phyloP scores from a whole-genome alignment of 768 basidiomycete genomes.

The Mycena metata region DNA sequence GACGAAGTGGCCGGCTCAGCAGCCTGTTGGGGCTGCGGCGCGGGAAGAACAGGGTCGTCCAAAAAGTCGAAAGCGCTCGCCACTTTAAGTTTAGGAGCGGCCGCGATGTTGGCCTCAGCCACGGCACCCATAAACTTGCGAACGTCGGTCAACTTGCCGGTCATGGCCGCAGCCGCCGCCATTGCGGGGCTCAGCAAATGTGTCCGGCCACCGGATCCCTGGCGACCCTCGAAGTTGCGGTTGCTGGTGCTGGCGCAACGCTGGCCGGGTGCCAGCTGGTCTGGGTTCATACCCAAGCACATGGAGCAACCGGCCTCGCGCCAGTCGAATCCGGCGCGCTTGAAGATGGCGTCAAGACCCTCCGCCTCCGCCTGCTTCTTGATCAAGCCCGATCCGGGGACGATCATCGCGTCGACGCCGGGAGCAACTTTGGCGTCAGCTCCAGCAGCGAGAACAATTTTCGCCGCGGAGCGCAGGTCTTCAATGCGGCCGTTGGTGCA shows the following conservation, averaged over 20 bases:
- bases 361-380: constrained; percentile 94
- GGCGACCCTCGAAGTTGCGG: constrained; percentile 93
- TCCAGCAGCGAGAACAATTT: constrained; percentile 81
- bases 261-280: constrained; percentile 85
- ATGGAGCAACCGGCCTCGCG: constrained; percentile 96
- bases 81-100: constrained; percentile 74
- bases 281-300: constrained; percentile 97
- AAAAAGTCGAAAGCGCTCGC: constrained; percentile 82
- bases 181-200: constrained; percentile 92
- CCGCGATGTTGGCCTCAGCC: constrained; percentile 58
- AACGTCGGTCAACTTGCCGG: constrained; percentile 88
- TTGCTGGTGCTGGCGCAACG: constrained; percentile 95
- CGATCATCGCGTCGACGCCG: constrained; percentile 88
- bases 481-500: constrained; percentile 97
- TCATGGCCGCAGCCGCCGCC: constrained; percentile 92
- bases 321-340: constrained; percentile 95
- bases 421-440: constrained; percentile 80
- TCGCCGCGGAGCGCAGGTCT: constrained; percentile 89
- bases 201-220: constrained; percentile 90
- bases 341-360: constrained; percentile 88
- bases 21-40: constrained; percentile 61
- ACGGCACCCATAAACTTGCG: constrained; percentile 74
- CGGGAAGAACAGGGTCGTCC: constrained; percentile 72
- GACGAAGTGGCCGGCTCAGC: constrained; percentile 50
- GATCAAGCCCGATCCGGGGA: constrained; percentile 91